Percentiles rank a stretch among this genome's conserved stretches.
Conservation (phyloP, 2,329 filamentous ascomycete species). For the Ploettnerulaceae sp. region DNA sequence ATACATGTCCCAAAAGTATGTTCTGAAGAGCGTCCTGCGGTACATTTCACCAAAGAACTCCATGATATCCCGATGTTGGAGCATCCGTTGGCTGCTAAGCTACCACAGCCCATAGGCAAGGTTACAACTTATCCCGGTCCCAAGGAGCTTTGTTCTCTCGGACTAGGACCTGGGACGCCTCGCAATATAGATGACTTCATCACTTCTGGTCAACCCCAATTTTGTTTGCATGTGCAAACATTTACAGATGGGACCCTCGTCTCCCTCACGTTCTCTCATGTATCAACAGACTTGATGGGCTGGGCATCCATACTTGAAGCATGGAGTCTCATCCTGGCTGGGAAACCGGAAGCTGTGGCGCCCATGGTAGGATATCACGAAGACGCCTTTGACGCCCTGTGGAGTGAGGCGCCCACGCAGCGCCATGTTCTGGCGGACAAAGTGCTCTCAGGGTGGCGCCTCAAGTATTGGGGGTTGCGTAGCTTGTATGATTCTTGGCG, state of each 20-base stretch:
- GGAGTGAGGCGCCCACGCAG: not conserved
- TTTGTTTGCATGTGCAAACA: constrained; percentile 2
- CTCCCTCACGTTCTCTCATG: not conserved
- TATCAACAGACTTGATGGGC: not conserved
- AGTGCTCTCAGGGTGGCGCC: not conserved
- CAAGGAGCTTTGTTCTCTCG: not conserved
- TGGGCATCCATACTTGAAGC: not conserved
- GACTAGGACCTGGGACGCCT: not conserved
- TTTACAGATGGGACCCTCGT: constrained; percentile 2
- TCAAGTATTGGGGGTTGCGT: not conserved
- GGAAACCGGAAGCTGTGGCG: not conserved
- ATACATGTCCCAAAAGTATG: not conserved
- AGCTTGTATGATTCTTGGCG: not conserved
- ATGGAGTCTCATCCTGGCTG: constrained; percentile 1
- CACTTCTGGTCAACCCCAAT: not conserved
- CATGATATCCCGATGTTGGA: not conserved
- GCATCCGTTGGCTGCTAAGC: not conserved
- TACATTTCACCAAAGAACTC: not conserved
- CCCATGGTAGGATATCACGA: constrained; percentile 1
- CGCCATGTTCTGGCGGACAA: not conserved
- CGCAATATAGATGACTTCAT: constrained; percentile 1
- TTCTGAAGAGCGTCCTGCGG: not conserved
- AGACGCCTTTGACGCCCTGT: not conserved
- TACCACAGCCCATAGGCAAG: not conserved
- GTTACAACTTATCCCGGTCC: not conserved